These are phyloP conservation scores for Gossypium thurberi DNA, from an alignment of 345 rosid genomes.

Conservation along the genomic window DNA sequence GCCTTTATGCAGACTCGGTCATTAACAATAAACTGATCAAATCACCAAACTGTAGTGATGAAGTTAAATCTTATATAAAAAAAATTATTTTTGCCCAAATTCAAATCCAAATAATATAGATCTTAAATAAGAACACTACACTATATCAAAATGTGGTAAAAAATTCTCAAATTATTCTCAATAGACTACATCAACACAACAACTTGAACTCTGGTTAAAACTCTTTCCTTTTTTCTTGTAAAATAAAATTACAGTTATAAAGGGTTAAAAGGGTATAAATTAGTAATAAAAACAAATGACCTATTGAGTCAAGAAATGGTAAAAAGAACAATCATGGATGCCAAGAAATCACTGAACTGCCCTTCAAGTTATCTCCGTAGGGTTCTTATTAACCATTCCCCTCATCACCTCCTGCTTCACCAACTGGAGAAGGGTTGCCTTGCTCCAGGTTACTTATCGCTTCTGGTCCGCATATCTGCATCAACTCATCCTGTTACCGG, in stretches of 20 bases:
- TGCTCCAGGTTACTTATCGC: constrained; percentile 60
- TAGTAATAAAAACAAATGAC: constrained; percentile 3
- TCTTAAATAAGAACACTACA: background rate
- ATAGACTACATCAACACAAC: background rate
- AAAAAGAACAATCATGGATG: constrained; percentile 5
- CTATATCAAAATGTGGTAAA: background rate
- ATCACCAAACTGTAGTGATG: no score
- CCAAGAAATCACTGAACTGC: background rate
- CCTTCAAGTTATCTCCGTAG: background rate
- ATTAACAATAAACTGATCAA: no score
- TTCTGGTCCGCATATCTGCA: constrained; percentile 63
- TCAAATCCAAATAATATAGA: background rate
- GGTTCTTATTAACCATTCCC: constrained; percentile 26
- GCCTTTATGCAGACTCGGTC: no score
- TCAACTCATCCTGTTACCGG: constrained; percentile 66
- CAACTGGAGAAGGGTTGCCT: constrained; percentile 27
- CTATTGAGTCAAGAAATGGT: background rate
- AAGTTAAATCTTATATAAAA: no score
- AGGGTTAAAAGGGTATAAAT: constrained; percentile 12
- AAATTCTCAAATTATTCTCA: background rate
- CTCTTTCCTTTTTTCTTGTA: background rate
- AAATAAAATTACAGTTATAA: background rate
- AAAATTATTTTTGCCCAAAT: no score
- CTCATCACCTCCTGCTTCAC: constrained; percentile 29
- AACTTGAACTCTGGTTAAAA: background rate